Conservation (phyloP, 768 basidiomycete genomes). For the Rubroboletus pulcherrimus region DNA sequence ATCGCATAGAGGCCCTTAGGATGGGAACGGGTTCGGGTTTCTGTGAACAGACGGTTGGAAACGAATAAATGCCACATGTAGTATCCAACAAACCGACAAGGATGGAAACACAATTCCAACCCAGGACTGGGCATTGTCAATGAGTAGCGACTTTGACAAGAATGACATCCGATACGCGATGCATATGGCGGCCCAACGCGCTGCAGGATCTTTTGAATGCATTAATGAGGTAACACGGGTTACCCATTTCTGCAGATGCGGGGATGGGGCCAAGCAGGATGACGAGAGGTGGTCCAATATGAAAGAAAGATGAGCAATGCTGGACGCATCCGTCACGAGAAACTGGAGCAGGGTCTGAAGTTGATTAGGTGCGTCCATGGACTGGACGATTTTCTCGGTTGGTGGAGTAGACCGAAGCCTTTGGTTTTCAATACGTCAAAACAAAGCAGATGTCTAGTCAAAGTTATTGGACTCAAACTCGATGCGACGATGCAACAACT, state of each 20-base stretch:
- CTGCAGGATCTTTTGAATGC: conserved; percentile 72
- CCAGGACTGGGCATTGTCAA: conserved; percentile 75
- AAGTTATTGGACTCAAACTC: background rate
- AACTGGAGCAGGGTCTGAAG: conserved; percentile 65
- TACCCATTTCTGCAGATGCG: conserved; percentile 72
- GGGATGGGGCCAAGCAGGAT: conserved; percentile 53
- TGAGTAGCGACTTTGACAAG: conserved; percentile 55
- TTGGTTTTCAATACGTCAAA: conserved; percentile 32
- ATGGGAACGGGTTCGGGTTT: conserved; percentile 63
- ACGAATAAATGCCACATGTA: conserved; percentile 13
- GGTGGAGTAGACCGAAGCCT: conserved; percentile 1
- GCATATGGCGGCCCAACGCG: conserved; percentile 77
- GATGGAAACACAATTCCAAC: conserved; percentile 58
- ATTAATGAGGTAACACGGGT: conserved; percentile 70
- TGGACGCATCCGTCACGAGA: conserved; percentile 63
- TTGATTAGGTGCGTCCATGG: conserved; percentile 48
- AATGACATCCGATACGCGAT: conserved; percentile 64
- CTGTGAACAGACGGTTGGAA: conserved; percentile 36
- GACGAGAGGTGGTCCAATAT: conserved; percentile 52
- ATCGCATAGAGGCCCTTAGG: conserved; percentile 60
- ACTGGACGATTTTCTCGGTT: background rate
- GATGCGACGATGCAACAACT: conserved; percentile 23
- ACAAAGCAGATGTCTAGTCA: conserved; percentile 12
- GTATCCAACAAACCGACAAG: conserved; percentile 57
- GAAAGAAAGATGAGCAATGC: conserved; percentile 56